Evolutionary conservation across 805 yeast genomes (phyloP).

Genomic region (Saitoella complicata): DNA sequence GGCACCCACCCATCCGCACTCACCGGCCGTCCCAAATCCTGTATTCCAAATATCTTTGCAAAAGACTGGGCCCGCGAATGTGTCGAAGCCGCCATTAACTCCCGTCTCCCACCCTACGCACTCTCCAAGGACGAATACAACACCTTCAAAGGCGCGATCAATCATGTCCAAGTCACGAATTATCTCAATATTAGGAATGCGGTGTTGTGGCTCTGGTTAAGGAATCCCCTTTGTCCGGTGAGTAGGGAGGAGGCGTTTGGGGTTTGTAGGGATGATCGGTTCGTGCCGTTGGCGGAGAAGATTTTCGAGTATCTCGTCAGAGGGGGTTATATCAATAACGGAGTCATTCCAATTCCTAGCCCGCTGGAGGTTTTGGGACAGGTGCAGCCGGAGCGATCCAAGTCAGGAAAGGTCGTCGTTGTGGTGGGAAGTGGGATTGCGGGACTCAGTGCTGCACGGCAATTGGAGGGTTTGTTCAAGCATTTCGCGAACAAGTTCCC

Average conservation of each 20-base stretch:
- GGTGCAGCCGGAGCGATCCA: slow-evolving; percentile 11
- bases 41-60: too few species aligned
- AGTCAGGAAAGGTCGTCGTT: slow-evolving; percentile 30
- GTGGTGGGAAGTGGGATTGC: slow-evolving; percentile 95
- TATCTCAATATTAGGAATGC: slow-evolving; percentile 28
- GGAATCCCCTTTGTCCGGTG: slow-evolving; percentile 27
- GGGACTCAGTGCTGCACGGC: slow-evolving; percentile 92
- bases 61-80: too few species aligned
- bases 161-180: slow-evolving; percentile 25
- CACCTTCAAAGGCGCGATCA: slow-evolving; percentile 20
- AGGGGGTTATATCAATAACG: slow-evolving; percentile 28
- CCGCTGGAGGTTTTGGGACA: slow-evolving; percentile 7
- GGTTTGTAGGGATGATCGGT: slow-evolving; percentile 25
- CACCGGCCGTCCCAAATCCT: too few species aligned
- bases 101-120: slow-evolving; percentile 24
- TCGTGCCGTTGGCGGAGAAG: slow-evolving; percentile 26
- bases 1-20: too few species aligned
- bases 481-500: slow-evolving; percentile 20
- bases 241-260: slow-evolving; percentile 29
- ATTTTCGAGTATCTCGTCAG: slow-evolving; percentile 28
- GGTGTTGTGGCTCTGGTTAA: slow-evolving; percentile 26
- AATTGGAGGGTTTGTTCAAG: slow-evolving; percentile 50
- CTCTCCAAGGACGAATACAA: slow-evolving; percentile 23
- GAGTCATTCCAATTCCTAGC: slow-evolving; percentile 21
- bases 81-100: slow-evolving; percentile 24